Conservation (phyloP, 2,329 filamentous ascomycete genomes). For the Aspergillus jensenii region DNA sequence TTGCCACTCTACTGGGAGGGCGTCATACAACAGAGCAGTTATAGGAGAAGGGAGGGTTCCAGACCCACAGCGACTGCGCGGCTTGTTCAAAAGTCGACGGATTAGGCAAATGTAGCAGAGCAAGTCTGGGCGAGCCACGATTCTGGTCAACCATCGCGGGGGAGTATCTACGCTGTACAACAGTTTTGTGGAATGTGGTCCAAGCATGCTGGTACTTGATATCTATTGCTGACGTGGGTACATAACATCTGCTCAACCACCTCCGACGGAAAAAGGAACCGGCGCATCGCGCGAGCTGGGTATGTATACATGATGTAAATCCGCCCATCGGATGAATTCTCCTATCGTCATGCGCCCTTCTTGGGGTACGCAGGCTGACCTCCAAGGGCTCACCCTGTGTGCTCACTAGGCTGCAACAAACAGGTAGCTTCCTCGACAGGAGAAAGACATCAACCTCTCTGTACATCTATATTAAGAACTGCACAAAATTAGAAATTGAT, state of each 20-base stretch:
- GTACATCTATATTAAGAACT: not conserved
- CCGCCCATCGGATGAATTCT: not conserved
- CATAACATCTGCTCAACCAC: not conserved
- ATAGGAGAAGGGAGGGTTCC: not conserved
- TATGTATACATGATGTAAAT: not conserved
- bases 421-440: not conserved
- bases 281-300: not conserved
- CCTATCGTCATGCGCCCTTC: too few relatives aligned
- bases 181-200: not conserved
- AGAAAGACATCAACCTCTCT: not conserved
- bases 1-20: not conserved
- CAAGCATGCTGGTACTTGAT: not conserved
- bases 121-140: not conserved
- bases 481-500: not conserved
- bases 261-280: not conserved
- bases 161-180: not conserved
- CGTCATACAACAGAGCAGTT: not conserved
- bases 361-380: too few relatives aligned
- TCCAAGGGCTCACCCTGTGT: too few relatives aligned
- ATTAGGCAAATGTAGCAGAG: not conserved
- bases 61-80: not conserved
- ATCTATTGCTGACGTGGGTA: not conserved
- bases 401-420: too few relatives aligned
- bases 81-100: not conserved
- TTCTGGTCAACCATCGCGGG: not conserved